phyloP scores from a whole-genome alignment of 768 basidiomycete species.

The Tulasnella sp. region DNA sequence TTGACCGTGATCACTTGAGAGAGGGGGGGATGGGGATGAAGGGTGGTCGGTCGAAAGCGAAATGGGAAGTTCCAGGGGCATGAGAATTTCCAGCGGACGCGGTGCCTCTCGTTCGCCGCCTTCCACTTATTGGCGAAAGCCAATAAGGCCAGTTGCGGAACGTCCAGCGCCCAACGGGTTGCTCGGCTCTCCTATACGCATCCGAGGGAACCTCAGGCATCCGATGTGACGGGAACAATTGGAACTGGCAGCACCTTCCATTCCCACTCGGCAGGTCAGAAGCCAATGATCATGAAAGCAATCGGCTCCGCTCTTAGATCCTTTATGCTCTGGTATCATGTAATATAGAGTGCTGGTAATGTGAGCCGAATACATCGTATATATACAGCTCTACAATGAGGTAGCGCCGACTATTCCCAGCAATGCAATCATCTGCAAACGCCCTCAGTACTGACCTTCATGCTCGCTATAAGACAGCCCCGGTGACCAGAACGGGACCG shows the following conservation, averaged over 20 bases:
- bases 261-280: too few species aligned
- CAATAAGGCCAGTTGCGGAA: too few species aligned
- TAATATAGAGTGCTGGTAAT: neutral
- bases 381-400: neutral
- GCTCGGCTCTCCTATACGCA: too few species aligned
- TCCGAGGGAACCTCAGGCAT: too few species aligned
- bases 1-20: neutral
- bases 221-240: too few species aligned
- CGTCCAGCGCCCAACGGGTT: too few species aligned
- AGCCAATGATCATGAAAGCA: too few species aligned
- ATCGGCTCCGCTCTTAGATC: neutral
- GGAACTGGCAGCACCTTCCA: too few species aligned
- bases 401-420: neutral
- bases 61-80: neutral
- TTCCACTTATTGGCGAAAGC: neutral
- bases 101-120: neutral
- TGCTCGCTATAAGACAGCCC: too few species aligned
- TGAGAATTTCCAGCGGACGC: neutral
- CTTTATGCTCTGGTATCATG: neutral
- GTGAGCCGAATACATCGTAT: neutral
- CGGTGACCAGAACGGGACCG: slow-evolving; percentile 62
- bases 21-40: neutral
- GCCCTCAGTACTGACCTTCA: slow-evolving; percentile 54
- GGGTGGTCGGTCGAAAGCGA: neutral
- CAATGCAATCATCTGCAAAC: neutral